Evolutionary conservation across 2,329 filamentous ascomycete genomes (phyloP), one percentile per base, ranked within the genome.

Genomic region (Rhytidhysteron rufulum): DNA sequence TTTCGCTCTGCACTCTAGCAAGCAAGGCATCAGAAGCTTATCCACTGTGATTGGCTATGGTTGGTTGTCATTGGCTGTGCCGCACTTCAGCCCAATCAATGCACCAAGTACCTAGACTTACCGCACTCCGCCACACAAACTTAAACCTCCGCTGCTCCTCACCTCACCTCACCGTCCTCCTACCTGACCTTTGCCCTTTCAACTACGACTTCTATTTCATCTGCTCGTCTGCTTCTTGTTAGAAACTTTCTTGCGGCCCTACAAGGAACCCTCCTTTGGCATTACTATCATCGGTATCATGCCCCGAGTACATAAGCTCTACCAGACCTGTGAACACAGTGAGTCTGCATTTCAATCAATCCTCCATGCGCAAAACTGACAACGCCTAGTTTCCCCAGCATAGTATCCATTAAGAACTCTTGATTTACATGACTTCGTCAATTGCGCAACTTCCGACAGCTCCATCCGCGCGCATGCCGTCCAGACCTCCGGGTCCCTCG

Each of bases 401-500:
- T 35, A 35, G 33, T 8, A 35, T n/a, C 24, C 15, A 24, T 4
- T 4, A 13, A 24, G 13, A 21, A 22, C 33, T 5, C 13, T 13
- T 8, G 8, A 27, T 27, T 8, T 13, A 27, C 24, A 27, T 27
- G 24, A 27, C 24, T 8, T 15, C 33, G 20, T 21, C 17, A 3
- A 20, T 13, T 20, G 20, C 13, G 6, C 18, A 35, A 20, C 33
- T 13, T 17, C 6, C 34, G 15, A 29, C 4, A 37, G 34, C 24
- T 29, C 34, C 5, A 4, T 13, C 25, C 24, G 11, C 17, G 31
- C 40, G 41, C 41, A 66, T 66, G 62, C 60, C 58, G 46, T 57
- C 58, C 32, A 54, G 57, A 41, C 58, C 61, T 13, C 44, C 55
- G 33, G 57, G 61, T 39, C 63, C 62, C 40, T 58, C 65, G 31